Base-by-base conservation (phyloP, 1,284 basidiomycete species). In the Testicularia cyperi region DNA sequence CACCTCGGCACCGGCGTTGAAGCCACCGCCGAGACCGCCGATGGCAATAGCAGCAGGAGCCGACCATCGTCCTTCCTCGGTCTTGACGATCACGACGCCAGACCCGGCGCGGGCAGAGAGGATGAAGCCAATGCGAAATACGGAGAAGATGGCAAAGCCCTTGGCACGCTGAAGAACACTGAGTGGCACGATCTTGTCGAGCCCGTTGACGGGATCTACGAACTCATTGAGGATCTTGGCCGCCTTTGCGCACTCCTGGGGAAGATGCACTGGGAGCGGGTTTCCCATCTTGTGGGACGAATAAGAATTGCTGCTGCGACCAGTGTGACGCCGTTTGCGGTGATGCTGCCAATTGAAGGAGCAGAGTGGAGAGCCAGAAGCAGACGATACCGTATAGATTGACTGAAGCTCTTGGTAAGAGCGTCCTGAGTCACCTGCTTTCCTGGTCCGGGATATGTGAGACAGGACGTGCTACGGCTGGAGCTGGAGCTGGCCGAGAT, bases 41-140 rank as follows among this genome's bases (percentile, higher is more conserved):
- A 91, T 86, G 16, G 91, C 92, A 43, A 97, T 94, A 0, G 92
- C 95, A 71, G 88, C 88, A 4, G 94, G 92, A 20, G 92, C 86
- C 33, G 89, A 91, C 91, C 92, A 97, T 33, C 88, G 80, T 61
- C 92, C 94, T 78, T 95, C 84, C 3, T 85, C 81, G 14, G 91
- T 80, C 55, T 82, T 85, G 4, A 91, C 92, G 35, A 98, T 92
- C 20, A 97, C 95, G 10, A 98, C 79, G 1, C 94, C 94, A 22
- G 86, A 87, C 5, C 94, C 94, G 16, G 87, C 95, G 40, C 83
- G 75, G 1, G 81, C 83, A 9, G 79, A 80, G 54, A 84, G 79
- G 3, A 84, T 64, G 71, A 84, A 83, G 6, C 83, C 83, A 28
- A 80, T 77, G 49, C 78, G 78, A 38, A 72, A 71, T 27, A 78